Conservation (phyloP, 2,329 filamentous ascomycete species). For the Colletotrichum sp. region DNA sequence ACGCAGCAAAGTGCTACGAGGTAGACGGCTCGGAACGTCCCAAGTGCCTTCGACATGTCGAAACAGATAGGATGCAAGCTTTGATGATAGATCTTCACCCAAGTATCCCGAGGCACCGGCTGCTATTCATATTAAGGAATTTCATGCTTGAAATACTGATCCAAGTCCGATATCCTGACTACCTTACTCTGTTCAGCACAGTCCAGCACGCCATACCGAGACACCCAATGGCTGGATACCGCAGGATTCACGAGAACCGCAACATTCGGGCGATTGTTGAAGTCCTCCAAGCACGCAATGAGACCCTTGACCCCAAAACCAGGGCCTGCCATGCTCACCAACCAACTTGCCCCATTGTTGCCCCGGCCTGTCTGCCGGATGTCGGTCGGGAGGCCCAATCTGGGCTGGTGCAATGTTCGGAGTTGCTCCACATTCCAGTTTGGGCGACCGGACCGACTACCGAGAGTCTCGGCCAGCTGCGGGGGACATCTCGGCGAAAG, state of each 20-base stretch:
- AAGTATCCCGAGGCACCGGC: neutral
- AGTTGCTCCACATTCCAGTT: neutral
- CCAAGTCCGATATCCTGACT: too few relatives aligned
- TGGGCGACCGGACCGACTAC: constrained; percentile 9
- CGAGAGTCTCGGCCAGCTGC: neutral
- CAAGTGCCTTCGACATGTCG: constrained; percentile 25
- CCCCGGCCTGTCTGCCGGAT: neutral
- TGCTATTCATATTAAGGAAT: neutral
- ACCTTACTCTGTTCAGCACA: neutral
- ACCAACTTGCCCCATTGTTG: neutral
- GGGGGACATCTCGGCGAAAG: neutral
- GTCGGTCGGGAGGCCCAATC: constrained; percentile 7
- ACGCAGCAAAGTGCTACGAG: constrained; percentile 41
- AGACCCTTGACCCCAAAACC: neutral
- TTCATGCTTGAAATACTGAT: neutral
- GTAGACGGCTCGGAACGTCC: constrained; percentile 40
- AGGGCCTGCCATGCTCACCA: neutral
- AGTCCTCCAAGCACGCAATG: constrained; percentile 2
- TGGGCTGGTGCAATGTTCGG: neutral
- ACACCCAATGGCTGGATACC: neutral
- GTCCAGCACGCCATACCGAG: neutral
- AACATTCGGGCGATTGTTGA: neutral
- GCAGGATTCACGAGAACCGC: neutral
- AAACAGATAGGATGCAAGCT: neutral
- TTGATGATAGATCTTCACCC: neutral